phyloP scores from a whole-genome alignment of 495 filamentous ascomycete genomes.

The Hyaloscypha hepaticicola region DNA sequence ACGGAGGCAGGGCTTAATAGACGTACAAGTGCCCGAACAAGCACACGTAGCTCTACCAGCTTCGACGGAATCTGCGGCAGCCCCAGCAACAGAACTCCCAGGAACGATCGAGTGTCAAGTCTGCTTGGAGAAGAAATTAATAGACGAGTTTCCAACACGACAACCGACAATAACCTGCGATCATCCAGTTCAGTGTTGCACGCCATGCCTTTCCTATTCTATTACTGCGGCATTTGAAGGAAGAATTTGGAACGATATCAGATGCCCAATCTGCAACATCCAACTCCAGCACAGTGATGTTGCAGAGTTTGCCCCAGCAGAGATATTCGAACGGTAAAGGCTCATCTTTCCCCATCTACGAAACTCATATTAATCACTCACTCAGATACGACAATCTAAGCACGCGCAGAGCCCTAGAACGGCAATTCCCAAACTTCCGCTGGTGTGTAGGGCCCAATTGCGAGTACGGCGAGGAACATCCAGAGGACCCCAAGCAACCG shows the following conservation, averaged over 20 bases:
- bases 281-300: conserved; percentile 21
- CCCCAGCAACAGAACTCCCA: conserved; percentile 4
- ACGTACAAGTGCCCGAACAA: background rate
- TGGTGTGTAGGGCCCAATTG: conserved; percentile 24
- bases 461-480: conserved; percentile 17
- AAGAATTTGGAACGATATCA: conserved; percentile 22
- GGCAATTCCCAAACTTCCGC: conserved; percentile 14
- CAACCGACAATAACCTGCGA: conserved; percentile 10
- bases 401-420: conserved; percentile 12
- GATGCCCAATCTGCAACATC: conserved; percentile 20
- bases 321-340: conserved; percentile 15
- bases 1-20: no score
- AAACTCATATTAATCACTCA: background rate
- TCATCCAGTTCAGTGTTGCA: conserved; percentile 18
- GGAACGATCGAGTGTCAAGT: conserved; percentile 15
- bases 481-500: conserved; percentile 10
- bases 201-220: conserved; percentile 1
- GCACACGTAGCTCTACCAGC: background rate
- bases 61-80: background rate
- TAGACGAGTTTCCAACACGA: conserved; percentile 8
- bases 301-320: conserved; percentile 14
- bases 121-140: conserved; percentile 17
- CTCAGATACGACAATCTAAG: conserved; percentile 19
- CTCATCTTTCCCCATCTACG: background rate
- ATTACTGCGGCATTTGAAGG: conserved; percentile 11